Base-by-base conservation (phyloP, 2,329 filamentous ascomycete species). In the Emergomyces orientalis region DNA sequence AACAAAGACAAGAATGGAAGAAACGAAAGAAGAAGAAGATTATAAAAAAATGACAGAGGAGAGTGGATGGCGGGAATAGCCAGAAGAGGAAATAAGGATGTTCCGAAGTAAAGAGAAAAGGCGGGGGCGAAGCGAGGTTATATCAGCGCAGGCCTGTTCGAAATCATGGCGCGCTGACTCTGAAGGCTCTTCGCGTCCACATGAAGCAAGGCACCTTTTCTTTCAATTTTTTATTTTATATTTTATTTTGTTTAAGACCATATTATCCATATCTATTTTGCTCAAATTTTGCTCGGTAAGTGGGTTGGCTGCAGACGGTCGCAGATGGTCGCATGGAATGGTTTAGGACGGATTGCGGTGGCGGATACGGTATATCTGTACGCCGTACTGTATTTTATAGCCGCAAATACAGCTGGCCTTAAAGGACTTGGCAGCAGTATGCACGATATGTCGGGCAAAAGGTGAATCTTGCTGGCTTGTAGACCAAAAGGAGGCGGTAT, bases 51-150 rank as follows among this genome's bases (percentile, higher is more conserved):
- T n/a, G 62, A 63, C 63, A 65, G 63, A 62, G 64, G 59, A 68
- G 63, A 62, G 68, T 60, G 61, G 59, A 65, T 67, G 64, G 61
- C 62, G 63, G 62, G 54, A 32, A 59, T 43, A 51, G 63, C 57
- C 45, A 58, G 64, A 60, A 61, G 59, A 65, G 66, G 63, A 63
- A 63, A 63, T 61, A 55, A 37, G 14, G 61, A 55, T 55, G 59
- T n/a, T 55, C 49, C 49, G 49, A 55, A 27, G 45, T 6, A n/a
- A 37, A 7, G 47, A 51, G 32, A 27, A 62, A 49, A 67, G 63
- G 45, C 66, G 70, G 51, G 55, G 72, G 45, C 45, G 68, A 52
- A 54, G 72, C 51, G 66, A 70, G 57, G 61, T 59, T 59, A 59
- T 59, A 59, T 59, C 55, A 59, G 25, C 41, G 22, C 61, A 47